Percentiles rank a stretch among this genome's conserved stretches.
phyloP scores from a whole-genome alignment of 2,329 filamentous ascomycete species.

The Mariannaea elegans region DNA sequence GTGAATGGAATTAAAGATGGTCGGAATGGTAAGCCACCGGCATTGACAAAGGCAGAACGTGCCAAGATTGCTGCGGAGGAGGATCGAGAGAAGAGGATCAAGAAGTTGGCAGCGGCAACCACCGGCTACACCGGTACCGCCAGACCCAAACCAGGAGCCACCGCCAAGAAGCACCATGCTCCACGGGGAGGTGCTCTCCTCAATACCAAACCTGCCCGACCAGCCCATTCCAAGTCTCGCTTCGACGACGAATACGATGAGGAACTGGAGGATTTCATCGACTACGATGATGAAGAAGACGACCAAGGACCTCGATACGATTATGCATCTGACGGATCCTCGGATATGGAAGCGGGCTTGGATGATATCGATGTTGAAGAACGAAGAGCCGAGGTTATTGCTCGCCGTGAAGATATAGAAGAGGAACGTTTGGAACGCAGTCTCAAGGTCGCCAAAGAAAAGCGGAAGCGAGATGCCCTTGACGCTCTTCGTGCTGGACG shows the following conservation, averaged over 20 bases:
- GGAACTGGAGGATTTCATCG: constrained; percentile 69
- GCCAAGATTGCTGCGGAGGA: constrained; percentile 38
- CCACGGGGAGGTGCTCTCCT: constrained; percentile 54
- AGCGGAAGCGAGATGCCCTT: constrained; percentile 55
- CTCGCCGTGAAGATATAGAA: constrained; percentile 72
- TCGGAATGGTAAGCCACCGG: constrained; percentile 31
- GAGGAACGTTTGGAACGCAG: constrained; percentile 69
- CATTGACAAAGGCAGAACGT: constrained; percentile 28
- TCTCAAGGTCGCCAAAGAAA: constrained; percentile 70
- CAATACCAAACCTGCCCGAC: constrained; percentile 42
- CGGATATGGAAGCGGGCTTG: constrained; percentile 81
- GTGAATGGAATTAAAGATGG: constrained; percentile 37
- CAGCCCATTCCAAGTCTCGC: constrained; percentile 45
- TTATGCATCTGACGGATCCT: constrained; percentile 72
- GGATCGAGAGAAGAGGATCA: constrained; percentile 64
- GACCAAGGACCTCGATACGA: constrained; percentile 56
- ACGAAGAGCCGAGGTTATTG: constrained; percentile 65
- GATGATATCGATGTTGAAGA: constrained; percentile 81
- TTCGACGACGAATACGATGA: constrained; percentile 71
- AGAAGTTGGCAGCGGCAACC: constrained; percentile 69
- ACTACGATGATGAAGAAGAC: constrained; percentile 66
- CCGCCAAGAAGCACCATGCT: constrained; percentile 44
- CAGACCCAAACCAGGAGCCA: constrained; percentile 59
- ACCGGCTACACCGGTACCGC: constrained; percentile 73
- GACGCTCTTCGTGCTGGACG: constrained; percentile 46